Conservation (phyloP, 345 rosid species). For the Gossypium raimondii region DNA sequence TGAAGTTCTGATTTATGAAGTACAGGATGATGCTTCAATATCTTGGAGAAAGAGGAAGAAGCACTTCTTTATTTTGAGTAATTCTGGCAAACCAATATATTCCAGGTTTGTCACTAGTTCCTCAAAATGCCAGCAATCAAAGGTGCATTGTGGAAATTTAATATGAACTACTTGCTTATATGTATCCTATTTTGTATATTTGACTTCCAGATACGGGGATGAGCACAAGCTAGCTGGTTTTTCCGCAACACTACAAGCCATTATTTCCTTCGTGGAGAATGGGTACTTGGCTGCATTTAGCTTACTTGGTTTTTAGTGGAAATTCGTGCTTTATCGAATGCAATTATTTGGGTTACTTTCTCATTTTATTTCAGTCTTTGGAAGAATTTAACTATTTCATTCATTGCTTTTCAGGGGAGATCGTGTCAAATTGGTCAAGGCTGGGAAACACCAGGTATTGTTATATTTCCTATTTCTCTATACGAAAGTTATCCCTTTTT, state of each 20-base stretch:
- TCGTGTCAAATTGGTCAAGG: constrained; percentile 44
- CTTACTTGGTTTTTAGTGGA: constrained; percentile 7
- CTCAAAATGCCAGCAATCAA: not conserved
- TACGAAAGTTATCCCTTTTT: too few relatives aligned
- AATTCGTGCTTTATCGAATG: not conserved
- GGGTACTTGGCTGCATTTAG: constrained; percentile 43
- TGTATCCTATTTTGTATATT: constrained; percentile 3
- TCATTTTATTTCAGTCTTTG: constrained; percentile 34
- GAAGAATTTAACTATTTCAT: not conserved
- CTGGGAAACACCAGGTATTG: constrained; percentile 56
- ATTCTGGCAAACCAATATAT: constrained; percentile 98
- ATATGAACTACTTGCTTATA: not conserved
- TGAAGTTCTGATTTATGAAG: constrained; percentile 27
- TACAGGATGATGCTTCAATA: constrained; percentile 94
- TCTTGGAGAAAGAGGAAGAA: constrained; percentile 99
- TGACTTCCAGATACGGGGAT: constrained; percentile 77
- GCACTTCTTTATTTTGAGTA: constrained; percentile 91
- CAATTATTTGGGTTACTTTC: not conserved
- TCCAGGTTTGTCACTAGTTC: constrained; percentile 56
- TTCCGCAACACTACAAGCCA: constrained; percentile 98
- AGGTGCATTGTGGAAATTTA: not conserved
- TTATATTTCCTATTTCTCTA: constrained; percentile 8
- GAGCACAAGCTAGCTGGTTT: constrained; percentile 98
- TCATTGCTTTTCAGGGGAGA: constrained; percentile 38
- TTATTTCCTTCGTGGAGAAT: constrained; percentile 96